phyloP scores from a whole-genome alignment of 352 stramenopile genomes.

The Globisporangium echinulatum region DNA sequence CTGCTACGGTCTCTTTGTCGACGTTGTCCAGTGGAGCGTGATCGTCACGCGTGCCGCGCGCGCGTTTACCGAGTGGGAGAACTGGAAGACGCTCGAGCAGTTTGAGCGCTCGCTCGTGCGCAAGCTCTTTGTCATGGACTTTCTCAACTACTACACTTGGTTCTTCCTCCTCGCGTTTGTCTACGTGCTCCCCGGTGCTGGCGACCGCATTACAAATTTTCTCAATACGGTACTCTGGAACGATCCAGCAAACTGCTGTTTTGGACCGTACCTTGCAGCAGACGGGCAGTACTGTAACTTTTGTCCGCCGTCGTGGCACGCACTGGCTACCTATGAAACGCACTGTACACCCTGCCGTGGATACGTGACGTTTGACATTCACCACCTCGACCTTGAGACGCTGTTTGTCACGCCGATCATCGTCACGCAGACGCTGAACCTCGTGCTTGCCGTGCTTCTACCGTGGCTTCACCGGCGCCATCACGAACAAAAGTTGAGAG shows the following conservation, averaged over 20 bases:
- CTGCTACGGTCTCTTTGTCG: constrained; percentile 74
- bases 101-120: constrained; percentile 74
- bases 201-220: constrained; percentile 76
- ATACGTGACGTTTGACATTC: constrained; percentile 79
- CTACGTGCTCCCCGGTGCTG: constrained; percentile 74
- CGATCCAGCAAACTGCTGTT: constrained; percentile 76
- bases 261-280: constrained; percentile 63
- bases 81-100: constrained; percentile 81
- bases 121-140: constrained; percentile 83
- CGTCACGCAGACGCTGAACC: constrained; percentile 66
- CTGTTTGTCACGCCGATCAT: constrained; percentile 82
- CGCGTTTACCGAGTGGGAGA: constrained; percentile 79
- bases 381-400: constrained; percentile 72
- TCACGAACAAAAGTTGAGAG: constrained; percentile 52
- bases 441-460: constrained; percentile 63
- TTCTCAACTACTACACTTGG: constrained; percentile 88
- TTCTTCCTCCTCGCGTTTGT: constrained; percentile 85
- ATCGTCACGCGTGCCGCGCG: constrained; percentile 66
- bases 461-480: constrained; percentile 71
- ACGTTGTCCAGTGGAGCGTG: constrained; percentile 78
- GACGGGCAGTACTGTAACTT: constrained; percentile 36
- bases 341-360: constrained; percentile 61
- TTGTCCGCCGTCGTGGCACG: constrained; percentile 62
- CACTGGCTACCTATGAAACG: constrained; percentile 22
- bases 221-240: constrained; percentile 74